These are phyloP conservation scores for Teratosphaeria pseudoeucalypti DNA, from an alignment of 2,329 filamentous ascomycete species.

Conservation along the genomic window DNA sequence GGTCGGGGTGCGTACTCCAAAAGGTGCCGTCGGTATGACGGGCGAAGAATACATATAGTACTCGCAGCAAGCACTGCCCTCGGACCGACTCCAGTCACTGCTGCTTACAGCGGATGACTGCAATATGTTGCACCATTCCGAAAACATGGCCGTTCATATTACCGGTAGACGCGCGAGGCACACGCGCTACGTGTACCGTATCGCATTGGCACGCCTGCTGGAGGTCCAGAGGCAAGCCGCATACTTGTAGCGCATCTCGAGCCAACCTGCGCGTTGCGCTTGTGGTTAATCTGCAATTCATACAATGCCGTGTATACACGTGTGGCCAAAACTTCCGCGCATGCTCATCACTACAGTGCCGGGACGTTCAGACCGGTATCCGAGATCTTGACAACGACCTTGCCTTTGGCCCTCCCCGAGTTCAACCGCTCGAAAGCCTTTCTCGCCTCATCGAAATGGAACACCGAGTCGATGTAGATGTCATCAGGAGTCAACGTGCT, in stretches of 20 bases:
- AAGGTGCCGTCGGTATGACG: too few species aligned
- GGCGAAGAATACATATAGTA: too few species aligned
- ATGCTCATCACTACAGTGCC: not conserved
- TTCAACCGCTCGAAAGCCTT: constrained; percentile 27
- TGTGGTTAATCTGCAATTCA: not conserved
- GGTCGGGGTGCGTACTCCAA: too few species aligned
- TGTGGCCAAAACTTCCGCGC: not conserved
- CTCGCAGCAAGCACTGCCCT: too few species aligned
- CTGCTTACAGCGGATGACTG: too few species aligned
- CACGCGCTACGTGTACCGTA: too few species aligned
- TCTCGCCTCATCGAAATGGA: constrained; percentile 45
- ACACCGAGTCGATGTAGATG: constrained; percentile 46
- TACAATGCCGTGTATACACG: not conserved
- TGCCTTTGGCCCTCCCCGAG: constrained; percentile 24
- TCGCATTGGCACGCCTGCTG: too few species aligned
- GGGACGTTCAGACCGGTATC: not conserved
- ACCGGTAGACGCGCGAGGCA: too few species aligned
- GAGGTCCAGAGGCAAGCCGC: too few species aligned
- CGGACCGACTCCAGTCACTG: too few species aligned
- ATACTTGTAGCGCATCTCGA: not conserved
- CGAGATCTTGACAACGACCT: constrained; percentile 21
- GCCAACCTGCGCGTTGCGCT: not conserved
- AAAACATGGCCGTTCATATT: too few species aligned
- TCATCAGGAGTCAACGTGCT: constrained; percentile 39
- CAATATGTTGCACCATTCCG: too few species aligned